phyloP scores from a whole-genome alignment of 1,139 yeast species.

The Saccharomyces hybrid region DNA sequence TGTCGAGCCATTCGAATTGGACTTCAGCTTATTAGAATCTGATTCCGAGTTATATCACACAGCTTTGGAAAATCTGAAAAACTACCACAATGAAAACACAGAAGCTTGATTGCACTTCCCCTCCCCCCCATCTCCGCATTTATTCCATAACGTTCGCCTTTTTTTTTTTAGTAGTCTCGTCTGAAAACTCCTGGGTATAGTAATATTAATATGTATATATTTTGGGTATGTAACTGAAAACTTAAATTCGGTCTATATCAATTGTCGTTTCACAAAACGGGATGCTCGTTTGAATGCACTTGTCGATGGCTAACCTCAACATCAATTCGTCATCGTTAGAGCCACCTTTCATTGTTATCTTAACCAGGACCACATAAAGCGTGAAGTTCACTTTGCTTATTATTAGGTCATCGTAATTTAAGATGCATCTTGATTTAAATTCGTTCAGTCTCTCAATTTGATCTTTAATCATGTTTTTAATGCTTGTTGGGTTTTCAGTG shows the following conservation, averaged over 20 bases:
- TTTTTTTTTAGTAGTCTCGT: neutral
- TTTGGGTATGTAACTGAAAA: neutral
- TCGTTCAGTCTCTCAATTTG: conserved; percentile 40
- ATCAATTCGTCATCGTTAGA: conserved; percentile 59
- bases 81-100: neutral
- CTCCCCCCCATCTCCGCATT: neutral
- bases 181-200: neutral
- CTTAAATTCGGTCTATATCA: conserved; percentile 40
- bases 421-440: conserved; percentile 41
- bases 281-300: conserved; percentile 36
- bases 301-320: conserved; percentile 46
- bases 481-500: conserved; percentile 41
- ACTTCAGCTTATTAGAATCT: neutral
- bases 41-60: neutral
- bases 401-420: conserved; percentile 40
- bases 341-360: conserved; percentile 53
- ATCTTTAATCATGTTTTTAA: conserved; percentile 36
- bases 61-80: neutral
- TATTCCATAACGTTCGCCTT: neutral
- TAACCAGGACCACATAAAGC: conserved; percentile 48
- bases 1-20: neutral
- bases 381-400: conserved; percentile 57
- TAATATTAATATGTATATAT: neutral
- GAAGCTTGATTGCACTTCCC: neutral
- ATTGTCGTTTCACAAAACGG: conserved; percentile 48